These are phyloP conservation scores for Arabis alpina DNA, from an alignment of 345 rosid species.

Conservation along the genomic window DNA sequence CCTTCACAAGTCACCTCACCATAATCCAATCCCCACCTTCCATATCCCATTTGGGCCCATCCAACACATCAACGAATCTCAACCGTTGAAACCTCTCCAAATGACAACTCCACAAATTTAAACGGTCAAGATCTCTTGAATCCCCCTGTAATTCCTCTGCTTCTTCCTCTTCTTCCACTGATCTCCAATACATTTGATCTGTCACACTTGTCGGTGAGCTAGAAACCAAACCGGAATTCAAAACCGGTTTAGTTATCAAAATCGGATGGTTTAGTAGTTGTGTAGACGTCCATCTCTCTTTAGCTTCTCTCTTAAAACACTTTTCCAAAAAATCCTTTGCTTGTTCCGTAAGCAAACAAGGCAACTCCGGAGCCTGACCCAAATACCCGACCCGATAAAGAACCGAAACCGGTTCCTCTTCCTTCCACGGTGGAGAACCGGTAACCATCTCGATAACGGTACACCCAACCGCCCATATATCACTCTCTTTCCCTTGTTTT, in stretches of 20 bases:
- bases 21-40: conserved; percentile 62
- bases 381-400: conserved; percentile 57
- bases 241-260: conserved; percentile 38
- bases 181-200: conserved; percentile 65
- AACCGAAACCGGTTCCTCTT: conserved; percentile 49
- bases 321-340: conserved; percentile 63
- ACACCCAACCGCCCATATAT: conserved; percentile 83
- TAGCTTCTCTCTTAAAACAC: conserved; percentile 60
- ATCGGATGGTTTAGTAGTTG: conserved; percentile 62
- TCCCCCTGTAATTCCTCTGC: conserved; percentile 41
- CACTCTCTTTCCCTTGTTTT: conserved; percentile 63
- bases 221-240: conserved; percentile 48
- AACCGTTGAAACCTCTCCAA: conserved; percentile 59
- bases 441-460: conserved; percentile 82
- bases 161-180: conserved; percentile 38
- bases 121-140: conserved; percentile 34
- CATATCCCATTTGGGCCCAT: conserved; percentile 50
- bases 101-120: conserved; percentile 17
- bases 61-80: conserved; percentile 33
- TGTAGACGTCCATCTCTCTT: conserved; percentile 56
- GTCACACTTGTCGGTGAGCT: conserved; percentile 79
- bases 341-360: conserved; percentile 49
- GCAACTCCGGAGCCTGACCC: conserved; percentile 54
- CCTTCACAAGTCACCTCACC: conserved; percentile 49
- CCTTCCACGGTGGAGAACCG: conserved; percentile 59